Evolutionary conservation across 1,139 yeast species (phyloP).

Genomic region (Pichia sp.): DNA sequence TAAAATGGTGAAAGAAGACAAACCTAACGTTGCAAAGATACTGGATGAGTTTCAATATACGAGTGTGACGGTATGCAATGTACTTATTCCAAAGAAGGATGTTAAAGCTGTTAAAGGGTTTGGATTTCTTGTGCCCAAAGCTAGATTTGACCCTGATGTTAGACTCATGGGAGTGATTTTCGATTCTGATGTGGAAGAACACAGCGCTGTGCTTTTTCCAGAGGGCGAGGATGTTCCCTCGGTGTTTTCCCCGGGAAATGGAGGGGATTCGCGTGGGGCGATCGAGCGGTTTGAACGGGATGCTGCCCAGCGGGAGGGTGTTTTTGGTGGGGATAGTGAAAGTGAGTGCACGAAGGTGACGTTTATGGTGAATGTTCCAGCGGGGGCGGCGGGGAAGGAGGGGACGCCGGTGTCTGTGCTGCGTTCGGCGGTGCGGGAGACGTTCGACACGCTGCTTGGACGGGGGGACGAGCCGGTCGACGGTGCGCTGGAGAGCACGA

Average conservation of each 20-base stretch:
- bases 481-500: conserved; percentile 28
- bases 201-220: conserved; percentile 5
- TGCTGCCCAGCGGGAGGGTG: not conserved
- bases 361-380: conserved; percentile 67
- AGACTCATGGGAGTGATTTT: conserved; percentile 79
- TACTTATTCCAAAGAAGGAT: conserved; percentile 45
- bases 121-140: conserved; percentile 79
- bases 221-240: no score
- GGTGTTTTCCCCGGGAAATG: no score
- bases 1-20: conserved; percentile 9
- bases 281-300: not conserved
- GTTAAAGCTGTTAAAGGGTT: conserved; percentile 48
- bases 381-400: not conserved
- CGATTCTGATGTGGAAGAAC: conserved; percentile 72
- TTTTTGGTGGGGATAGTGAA: not conserved
- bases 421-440: conserved; percentile 1
- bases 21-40: conserved; percentile 24
- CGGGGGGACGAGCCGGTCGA: conserved; percentile 11
- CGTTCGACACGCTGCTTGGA: not conserved
- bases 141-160: conserved; percentile 42
- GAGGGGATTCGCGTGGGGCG: no score
- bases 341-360: conserved; percentile 77
- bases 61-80: conserved; percentile 55
- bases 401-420: not conserved
- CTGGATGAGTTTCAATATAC: conserved; percentile 40